These are phyloP conservation scores for Sequoia sempervirens DNA, from an alignment of 75 land plant species.

Conservation along the genomic window DNA sequence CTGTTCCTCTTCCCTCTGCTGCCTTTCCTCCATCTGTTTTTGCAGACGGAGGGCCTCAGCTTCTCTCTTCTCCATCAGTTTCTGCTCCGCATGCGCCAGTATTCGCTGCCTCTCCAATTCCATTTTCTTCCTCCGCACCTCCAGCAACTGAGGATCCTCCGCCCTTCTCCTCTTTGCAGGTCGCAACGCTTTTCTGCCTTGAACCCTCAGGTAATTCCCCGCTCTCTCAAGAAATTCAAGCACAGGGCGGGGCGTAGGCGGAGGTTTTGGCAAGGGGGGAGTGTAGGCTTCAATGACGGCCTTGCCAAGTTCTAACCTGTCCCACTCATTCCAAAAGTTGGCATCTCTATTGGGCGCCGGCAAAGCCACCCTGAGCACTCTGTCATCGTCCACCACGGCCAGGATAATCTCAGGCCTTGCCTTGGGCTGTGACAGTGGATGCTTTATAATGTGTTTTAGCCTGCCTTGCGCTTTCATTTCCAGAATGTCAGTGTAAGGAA, in stretches of 20 bases:
- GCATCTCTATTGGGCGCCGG: conserved; percentile 57
- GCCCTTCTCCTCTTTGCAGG: neutral
- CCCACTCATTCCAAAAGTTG: conserved; percentile 74
- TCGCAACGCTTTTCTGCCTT: neutral
- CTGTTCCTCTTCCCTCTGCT: conserved; percentile 17
- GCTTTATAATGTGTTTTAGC: conserved; percentile 79
- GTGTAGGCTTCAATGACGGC: conserved; percentile 69
- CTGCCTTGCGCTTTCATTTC: conserved; percentile 43
- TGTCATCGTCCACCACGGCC: conserved; percentile 69
- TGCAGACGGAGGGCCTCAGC: conserved; percentile 32
- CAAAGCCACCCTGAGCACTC: conserved; percentile 71
- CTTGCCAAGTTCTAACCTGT: conserved; percentile 41
- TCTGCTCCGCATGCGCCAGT: conserved; percentile 25
- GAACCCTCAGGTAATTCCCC: no score
- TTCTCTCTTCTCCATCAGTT: conserved; percentile 30
- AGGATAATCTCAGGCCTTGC: conserved; percentile 49
- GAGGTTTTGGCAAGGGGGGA: conserved; percentile 57
- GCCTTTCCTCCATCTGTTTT: conserved; percentile 37
- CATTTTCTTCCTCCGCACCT: conserved; percentile 48
- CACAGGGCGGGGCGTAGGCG: conserved; percentile 13
- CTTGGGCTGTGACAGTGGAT: conserved; percentile 25
- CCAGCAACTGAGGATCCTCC: conserved; percentile 16
- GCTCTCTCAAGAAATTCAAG: neutral
- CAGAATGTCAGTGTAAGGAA: conserved; percentile 64
- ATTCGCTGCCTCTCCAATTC: conserved; percentile 37